Evolutionary conservation across 345 rosid species (phyloP).

Genomic region (Lagerstroemia speciosa): DNA sequence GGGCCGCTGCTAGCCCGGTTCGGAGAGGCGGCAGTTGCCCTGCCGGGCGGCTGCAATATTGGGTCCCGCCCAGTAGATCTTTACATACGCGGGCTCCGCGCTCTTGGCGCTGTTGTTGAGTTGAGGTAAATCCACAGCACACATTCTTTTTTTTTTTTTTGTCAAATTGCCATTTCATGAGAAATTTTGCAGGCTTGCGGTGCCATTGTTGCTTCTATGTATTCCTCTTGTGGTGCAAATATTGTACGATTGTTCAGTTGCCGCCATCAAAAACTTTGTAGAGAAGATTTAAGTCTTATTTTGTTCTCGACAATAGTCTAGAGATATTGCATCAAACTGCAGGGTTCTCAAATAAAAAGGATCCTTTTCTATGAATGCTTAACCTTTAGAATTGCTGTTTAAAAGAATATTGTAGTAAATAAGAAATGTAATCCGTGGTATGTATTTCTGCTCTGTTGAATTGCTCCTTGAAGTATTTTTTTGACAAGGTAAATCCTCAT

Average conservation of each 20-base stretch:
- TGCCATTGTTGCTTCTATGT: background rate
- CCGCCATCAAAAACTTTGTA: too few species aligned
- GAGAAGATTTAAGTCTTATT: too few species aligned
- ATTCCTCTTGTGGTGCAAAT: too few species aligned
- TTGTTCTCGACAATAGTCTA: too few species aligned
- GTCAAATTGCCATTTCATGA: background rate
- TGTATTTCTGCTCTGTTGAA: background rate
- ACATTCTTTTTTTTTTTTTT: background rate
- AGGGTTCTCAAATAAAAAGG: background rate
- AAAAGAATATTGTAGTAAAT: too few species aligned
- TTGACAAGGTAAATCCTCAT: background rate
- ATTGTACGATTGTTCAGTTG: too few species aligned
- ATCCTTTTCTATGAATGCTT: background rate
- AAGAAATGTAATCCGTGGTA: too few species aligned
- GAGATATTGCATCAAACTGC: too few species aligned
- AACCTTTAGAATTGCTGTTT: too few species aligned
- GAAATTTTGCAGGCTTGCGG: background rate
- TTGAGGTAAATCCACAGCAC: background rate
- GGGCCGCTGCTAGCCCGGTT: constrained; percentile 26
- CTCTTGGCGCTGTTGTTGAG: constrained; percentile 18
- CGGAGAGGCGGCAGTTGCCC: constrained; percentile 21
- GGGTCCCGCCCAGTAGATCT: constrained; percentile 26
- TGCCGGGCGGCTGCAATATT: constrained; percentile 34
- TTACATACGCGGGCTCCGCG: constrained; percentile 23
- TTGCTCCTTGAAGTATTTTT: background rate